Base-by-base conservation (phyloP, 768 basidiomycete genomes). In the Tulasnella sp. region DNA sequence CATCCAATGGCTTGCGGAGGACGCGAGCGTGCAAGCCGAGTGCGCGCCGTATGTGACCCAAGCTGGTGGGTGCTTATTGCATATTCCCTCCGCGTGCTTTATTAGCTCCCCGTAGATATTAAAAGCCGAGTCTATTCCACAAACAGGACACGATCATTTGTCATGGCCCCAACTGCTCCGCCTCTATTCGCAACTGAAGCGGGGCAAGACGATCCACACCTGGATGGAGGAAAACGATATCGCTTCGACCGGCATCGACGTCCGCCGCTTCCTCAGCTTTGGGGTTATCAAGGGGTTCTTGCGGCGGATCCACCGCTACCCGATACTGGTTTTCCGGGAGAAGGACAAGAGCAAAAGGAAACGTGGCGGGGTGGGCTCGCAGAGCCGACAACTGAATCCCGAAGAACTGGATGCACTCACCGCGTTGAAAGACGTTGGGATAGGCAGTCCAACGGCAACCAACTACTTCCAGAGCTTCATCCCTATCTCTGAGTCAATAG, bases 221-320 rank as follows among this genome's bases (percentile, higher is more conserved):
- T 99, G 98, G 97, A 94, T 96, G 88, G 90, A 94, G 82, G 87
- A 87, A 58, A 88, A 95, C 82, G 87, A 91, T 31, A 90, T 96
- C 24, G 89, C 92, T 74, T 86, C 87, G 8, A 85, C 92, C 31
- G 95, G 94, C 2, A 92, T 99, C 76, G 98, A 99, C 84, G 89
- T 94, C 10, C 90, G 97, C 12, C 90, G 98, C n/a, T 98, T 99
- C 85, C 91, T 95, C 24, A 96, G 94, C 80, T 99, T 99, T 83
- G 98, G 98, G 7, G 94, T 99, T 34, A 97, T 99, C 86, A 99
- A 99, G 92, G 97, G 97, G 0, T 99, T 99, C 84, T 88, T 99
- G 21, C 92, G 95, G 18, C 89, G 98, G 58, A 92, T 98, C 0
- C 95, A 98, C 84, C 91, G 96, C n/a, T 99, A 92, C 88, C 98